Conservation (phyloP, 805 yeast genomes). For the Lipomyces kockii region DNA sequence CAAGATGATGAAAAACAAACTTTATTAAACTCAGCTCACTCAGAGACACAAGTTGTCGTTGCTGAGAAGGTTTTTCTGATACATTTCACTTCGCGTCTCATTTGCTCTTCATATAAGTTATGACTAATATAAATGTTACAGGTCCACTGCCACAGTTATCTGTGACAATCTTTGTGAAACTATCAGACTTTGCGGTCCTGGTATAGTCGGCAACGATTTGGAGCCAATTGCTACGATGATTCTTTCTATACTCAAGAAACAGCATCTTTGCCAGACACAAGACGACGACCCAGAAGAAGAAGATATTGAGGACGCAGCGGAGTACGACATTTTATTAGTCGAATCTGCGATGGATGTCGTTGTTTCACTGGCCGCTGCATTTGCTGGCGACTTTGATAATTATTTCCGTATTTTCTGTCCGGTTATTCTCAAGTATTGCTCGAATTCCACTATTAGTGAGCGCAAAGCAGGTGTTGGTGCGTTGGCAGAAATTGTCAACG, state of each 20-base stretch:
- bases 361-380: slow-evolving; percentile 72
- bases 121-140: not conserved
- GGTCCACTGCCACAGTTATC: slow-evolving; percentile 63
- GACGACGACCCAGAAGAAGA: slow-evolving; percentile 61
- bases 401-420: slow-evolving; percentile 75
- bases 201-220: slow-evolving; percentile 61
- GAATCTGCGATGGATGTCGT: slow-evolving; percentile 88
- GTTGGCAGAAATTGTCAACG: slow-evolving; percentile 83
- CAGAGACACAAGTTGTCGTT: slow-evolving; percentile 39
- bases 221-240: slow-evolving; percentile 73
- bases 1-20: slow-evolving; percentile 31
- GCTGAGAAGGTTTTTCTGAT: slow-evolving; percentile 29
- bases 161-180: slow-evolving; percentile 75
- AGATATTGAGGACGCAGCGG: slow-evolving; percentile 41
- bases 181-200: slow-evolving; percentile 71
- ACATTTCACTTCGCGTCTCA: not conserved
- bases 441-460: slow-evolving; percentile 69
- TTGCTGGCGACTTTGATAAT: slow-evolving; percentile 76
- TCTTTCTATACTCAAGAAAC: slow-evolving; percentile 73
- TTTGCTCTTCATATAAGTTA: not conserved
- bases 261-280: slow-evolving; percentile 80
- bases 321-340: slow-evolving; percentile 65
- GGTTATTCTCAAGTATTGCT: slow-evolving; percentile 59
- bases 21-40: slow-evolving; percentile 37
- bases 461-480: slow-evolving; percentile 87